phyloP scores from a whole-genome alignment of 2,329 filamentous ascomycete species.

The Neonectria neomacrospora region DNA sequence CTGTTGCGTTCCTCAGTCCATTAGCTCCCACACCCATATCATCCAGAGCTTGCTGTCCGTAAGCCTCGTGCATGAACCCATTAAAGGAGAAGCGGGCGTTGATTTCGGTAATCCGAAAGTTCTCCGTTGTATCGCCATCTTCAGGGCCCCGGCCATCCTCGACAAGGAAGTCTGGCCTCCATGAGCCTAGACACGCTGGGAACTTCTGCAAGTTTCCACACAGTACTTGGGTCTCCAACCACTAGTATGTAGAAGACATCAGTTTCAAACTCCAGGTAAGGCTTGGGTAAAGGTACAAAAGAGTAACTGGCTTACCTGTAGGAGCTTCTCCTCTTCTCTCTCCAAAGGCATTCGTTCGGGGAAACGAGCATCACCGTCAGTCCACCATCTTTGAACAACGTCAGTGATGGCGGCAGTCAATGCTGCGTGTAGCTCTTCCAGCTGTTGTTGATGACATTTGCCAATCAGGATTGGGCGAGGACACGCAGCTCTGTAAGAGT shows the following conservation, averaged over 20 bases:
- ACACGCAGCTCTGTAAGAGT: conserved; percentile 42
- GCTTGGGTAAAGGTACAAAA: not conserved
- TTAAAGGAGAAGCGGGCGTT: conserved; percentile 56
- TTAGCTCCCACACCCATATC: conserved; percentile 19
- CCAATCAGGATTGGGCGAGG: conserved; percentile 51
- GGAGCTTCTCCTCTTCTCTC: conserved; percentile 43
- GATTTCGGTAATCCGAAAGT: conserved; percentile 53
- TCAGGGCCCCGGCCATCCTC: conserved; percentile 38
- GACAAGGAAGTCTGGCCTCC: conserved; percentile 55
- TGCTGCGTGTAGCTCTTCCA: conserved; percentile 46
- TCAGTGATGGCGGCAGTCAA: conserved; percentile 48
- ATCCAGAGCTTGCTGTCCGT: conserved; percentile 47
- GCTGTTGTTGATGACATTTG: conserved; percentile 44
- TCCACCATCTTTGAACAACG: conserved; percentile 55
- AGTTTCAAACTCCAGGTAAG: not conserved
- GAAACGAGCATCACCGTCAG: conserved; percentile 45
- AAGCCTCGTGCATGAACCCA: conserved; percentile 46
- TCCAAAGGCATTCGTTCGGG: conserved; percentile 50
- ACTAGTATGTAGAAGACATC: conserved; percentile 33
- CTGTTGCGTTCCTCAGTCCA: conserved; percentile 40
- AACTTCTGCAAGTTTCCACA: conserved; percentile 40
- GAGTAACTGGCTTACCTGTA: conserved; percentile 37
- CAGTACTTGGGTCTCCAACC: conserved; percentile 44
- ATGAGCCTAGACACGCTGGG: conserved; percentile 45
- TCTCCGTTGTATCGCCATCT: conserved; percentile 30